These are phyloP conservation scores for Trypanosoma conorhini DNA, from an alignment of 208 protist genomes.

Conservation along the genomic window DNA sequence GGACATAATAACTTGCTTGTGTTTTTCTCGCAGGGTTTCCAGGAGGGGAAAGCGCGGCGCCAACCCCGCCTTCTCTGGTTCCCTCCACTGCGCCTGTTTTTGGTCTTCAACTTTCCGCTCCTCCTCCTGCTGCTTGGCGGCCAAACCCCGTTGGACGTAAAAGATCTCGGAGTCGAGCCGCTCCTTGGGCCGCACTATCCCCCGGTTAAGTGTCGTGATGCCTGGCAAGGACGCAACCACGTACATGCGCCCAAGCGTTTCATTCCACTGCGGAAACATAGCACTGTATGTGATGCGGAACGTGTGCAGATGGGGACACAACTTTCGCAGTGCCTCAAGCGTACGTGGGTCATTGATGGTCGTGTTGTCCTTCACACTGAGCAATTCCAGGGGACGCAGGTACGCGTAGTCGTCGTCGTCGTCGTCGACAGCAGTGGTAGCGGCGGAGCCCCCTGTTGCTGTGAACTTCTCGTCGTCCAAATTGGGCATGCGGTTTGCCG, in stretches of 20 bases:
- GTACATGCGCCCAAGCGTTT: conserved; percentile 84
- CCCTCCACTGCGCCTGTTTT: background rate
- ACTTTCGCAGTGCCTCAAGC: conserved; percentile 63
- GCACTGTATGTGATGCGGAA: conserved; percentile 81
- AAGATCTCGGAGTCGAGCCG: conserved; percentile 84
- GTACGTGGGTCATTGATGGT: conserved; percentile 44
- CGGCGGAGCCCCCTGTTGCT: background rate
- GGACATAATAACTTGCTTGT: conserved; percentile 85
- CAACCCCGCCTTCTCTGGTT: background rate
- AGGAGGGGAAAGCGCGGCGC: conserved; percentile 50
- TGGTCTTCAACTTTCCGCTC: conserved; percentile 3
- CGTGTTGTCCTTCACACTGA: conserved; percentile 79
- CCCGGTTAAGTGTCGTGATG: conserved; percentile 75
- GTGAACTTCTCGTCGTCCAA: conserved; percentile 27
- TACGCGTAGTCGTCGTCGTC: conserved; percentile 33
- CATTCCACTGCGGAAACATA: conserved; percentile 79
- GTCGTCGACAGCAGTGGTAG: background rate
- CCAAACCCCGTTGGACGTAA: conserved; percentile 85
- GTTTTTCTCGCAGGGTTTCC: conserved; percentile 64
- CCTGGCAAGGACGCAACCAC: conserved; percentile 80
- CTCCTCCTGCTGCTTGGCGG: conserved; percentile 32
- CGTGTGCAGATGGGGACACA: conserved; percentile 54
- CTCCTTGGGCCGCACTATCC: conserved; percentile 79
- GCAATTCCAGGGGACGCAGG: conserved; percentile 49
- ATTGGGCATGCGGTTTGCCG: conserved; percentile 64